Evolutionary conservation across 176 grass and related monocot species (phyloP).

Genomic region (Paspalum notatum): DNA sequence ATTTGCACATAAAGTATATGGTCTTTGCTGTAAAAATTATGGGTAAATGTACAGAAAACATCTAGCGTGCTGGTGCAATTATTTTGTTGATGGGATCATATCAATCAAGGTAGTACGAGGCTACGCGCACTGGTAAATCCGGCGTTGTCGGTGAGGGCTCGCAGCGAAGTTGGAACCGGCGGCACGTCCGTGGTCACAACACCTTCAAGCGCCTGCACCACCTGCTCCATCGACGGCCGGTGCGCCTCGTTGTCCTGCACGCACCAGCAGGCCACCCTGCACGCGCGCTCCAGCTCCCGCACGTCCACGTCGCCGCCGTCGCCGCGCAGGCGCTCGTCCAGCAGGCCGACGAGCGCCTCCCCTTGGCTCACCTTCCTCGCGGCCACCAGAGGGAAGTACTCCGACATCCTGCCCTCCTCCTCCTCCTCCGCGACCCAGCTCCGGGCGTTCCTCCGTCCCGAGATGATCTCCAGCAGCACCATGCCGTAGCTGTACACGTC

Average conservation of each 20-base stretch:
- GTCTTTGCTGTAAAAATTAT: no score
- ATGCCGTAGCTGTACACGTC: conserved; percentile 65
- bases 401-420: not conserved
- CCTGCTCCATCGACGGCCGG: conserved; percentile 48
- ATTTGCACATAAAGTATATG: no score
- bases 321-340: conserved; percentile 42
- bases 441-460: conserved; percentile 43
- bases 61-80: no score
- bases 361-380: conserved; percentile 35
- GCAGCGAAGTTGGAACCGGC: conserved; percentile 45
- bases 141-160: not conserved
- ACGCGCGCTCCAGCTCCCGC: conserved; percentile 42
- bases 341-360: conserved; percentile 3
- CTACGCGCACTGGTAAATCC: not conserved
- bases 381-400: conserved; percentile 40
- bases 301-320: conserved; percentile 15
- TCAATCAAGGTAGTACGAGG: not conserved
- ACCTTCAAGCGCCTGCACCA: conserved; percentile 52
- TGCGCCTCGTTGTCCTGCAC: conserved; percentile 54
- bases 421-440: not conserved
- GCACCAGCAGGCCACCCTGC: conserved; percentile 62
- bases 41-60: no score
- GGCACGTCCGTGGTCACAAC: conserved; percentile 35
- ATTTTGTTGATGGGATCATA: not conserved
- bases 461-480: conserved; percentile 61